phyloP scores from a whole-genome alignment of 108 stramenopile species.

The Cyclostephanos tholiformis region DNA sequence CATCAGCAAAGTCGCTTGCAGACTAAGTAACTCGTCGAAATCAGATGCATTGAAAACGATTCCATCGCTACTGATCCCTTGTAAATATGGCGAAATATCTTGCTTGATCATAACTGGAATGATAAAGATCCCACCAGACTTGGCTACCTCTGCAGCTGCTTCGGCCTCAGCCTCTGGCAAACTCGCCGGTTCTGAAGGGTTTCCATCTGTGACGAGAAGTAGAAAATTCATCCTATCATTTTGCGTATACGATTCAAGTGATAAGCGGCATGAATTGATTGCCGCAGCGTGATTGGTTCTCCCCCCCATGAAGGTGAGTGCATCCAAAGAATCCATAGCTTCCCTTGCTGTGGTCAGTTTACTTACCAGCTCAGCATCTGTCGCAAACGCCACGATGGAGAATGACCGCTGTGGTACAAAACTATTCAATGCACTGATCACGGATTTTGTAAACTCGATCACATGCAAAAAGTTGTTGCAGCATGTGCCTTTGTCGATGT shows the following conservation, averaged over 20 bases:
- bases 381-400: constrained; percentile 42
- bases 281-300: constrained; percentile 43
- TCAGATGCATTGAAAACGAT: constrained; percentile 37
- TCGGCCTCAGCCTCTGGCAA: constrained; percentile 14
- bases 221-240: constrained; percentile 32
- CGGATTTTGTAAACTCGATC: constrained; percentile 26
- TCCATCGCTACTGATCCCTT: constrained; percentile 28
- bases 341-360: constrained; percentile 7
- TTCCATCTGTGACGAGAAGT: constrained; percentile 38
- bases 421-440: constrained; percentile 22
- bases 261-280: constrained; percentile 29
- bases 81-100: constrained; percentile 15
- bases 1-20: constrained; percentile 20
- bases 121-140: constrained; percentile 26
- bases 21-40: constrained; percentile 30
- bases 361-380: constrained; percentile 22
- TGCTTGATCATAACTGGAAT: constrained; percentile 37
- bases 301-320: constrained; percentile 26
- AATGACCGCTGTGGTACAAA: constrained; percentile 19
- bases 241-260: constrained; percentile 12
- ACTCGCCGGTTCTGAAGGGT: constrained; percentile 31
- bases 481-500: constrained; percentile 16
- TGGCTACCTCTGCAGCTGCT: constrained; percentile 24
- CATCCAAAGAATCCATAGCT: constrained; percentile 21
- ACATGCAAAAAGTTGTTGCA: constrained; percentile 34